Base-by-base conservation (phyloP, 495 filamentous ascomycete genomes). In the Penicillium bialowiezense region DNA sequence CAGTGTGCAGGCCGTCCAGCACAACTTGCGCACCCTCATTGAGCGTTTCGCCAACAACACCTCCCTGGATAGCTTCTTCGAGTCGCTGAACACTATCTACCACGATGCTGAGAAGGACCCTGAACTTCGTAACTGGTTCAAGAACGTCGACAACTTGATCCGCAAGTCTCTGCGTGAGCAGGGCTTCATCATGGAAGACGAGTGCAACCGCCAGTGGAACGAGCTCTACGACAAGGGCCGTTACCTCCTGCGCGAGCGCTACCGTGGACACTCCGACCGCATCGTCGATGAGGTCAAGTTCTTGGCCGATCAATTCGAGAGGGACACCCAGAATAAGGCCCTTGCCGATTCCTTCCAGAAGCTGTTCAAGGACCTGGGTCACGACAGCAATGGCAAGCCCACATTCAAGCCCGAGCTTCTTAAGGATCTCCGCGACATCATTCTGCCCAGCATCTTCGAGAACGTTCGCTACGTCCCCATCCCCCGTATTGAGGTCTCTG, bases 31-130 rank as follows among this genome's bases (percentile, higher is more conserved):
- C 75, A 86, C 80, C 12, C 77, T 98, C 15, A 83, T 97, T 51
- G 95, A 98, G 74, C 86, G 93, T 38, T 97, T 97, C 55, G 93
- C 93, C 62, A 97, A 97, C 69, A 85, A 83, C 64, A 98, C 93
- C 7, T 96, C 90, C 1, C 75, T 80, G 32, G 86, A 95, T 52
- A 89, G 95, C 64, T 68, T 97, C 29, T 87, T 95, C 65, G 86
- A 86, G 36, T 83, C 92, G 2, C 84, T 98, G 64, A 87, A 95
- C 59, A 79, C 76, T 45, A 84, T 98, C 53, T 98, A 97, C 70
- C 69, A 75, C n/a, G 91, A 97, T 72, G 89, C 93, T 6, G 91
- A 97, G 56, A 77, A 76, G 15, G 93, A 98, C 54, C 86, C 89
- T 0, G 89, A 96, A 57, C 81, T 98, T 24, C 88, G 84, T 55